Evolutionary conservation across 345 rosid genomes (phyloP).

Genomic region (Boechera divaricarpa): DNA sequence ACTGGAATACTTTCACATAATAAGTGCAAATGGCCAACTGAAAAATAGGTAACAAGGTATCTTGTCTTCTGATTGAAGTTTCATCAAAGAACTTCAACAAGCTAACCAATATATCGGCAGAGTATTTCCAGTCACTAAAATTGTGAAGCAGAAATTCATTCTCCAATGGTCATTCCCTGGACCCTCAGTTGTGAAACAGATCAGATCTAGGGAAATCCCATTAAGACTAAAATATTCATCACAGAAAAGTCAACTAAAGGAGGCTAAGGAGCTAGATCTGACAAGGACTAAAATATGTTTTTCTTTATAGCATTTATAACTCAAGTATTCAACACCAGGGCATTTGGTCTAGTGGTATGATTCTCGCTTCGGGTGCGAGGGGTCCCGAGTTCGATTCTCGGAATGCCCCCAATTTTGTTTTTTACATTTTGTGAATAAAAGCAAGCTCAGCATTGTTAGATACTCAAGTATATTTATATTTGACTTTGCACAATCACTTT

Average conservation of each 20-base stretch:
- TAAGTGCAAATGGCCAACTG: background rate
- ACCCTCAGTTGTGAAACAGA: conserved; percentile 2
- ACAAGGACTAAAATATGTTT: background rate
- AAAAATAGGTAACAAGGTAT: conserved; percentile 6
- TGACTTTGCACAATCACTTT: conserved; percentile 3
- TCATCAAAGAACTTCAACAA: conserved; percentile 12
- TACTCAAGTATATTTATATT: background rate
- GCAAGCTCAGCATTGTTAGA: conserved; percentile 4
- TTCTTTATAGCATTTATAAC: background rate
- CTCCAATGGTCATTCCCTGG: conserved; percentile 3
- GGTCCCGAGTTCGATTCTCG: conserved; percentile 93
- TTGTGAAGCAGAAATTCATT: background rate
- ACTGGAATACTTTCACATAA: background rate
- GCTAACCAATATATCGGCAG: background rate
- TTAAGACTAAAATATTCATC: conserved; percentile 1
- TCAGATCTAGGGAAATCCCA: conserved; percentile 24
- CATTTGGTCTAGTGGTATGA: conserved; percentile 93
- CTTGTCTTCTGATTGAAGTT: background rate
- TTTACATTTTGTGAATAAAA: background rate
- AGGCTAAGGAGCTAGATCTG: background rate
- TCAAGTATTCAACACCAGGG: conserved; percentile 38
- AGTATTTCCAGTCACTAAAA: conserved; percentile 2
- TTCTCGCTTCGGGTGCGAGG: conserved; percentile 98
- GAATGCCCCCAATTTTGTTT: conserved; percentile 53
- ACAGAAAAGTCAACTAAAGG: conserved; percentile 26